Evolutionary conservation across 108 stramenopile genomes (phyloP), one percentile per base, ranked within the genome.

Genomic region (Discostella pseudostelligera): DNA sequence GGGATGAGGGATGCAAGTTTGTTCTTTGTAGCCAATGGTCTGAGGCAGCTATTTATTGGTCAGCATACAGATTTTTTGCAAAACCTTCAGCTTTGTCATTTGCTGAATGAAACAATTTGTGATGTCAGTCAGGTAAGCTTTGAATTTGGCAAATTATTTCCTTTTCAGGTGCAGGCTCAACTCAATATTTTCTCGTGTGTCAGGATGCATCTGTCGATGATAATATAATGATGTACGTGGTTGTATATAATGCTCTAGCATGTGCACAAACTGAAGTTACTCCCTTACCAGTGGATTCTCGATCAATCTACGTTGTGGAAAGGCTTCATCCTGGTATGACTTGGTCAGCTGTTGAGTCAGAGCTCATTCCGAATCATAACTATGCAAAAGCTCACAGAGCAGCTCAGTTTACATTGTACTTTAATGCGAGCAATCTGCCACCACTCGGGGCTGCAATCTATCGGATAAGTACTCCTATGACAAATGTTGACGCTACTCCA

Each of bases 221-320:
- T 8, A 47, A 59, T 8, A 46, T 44, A 45, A 65, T 63, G 22
- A 76, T 96, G 19, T 74, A 83, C 19, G 78, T 94, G 12, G 78
- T 91, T 22, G 84, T 91, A 5, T 96, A 94, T 82, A 98, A 96
- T 70, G 82, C 86, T 39, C 72, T 97, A 14, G 88, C 83, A 32
- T 69, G 73, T 22, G 9, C 49, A 21, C 64, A 76, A 17, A 59
- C 73, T 4, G 81, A 76, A 39, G 46, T 81, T 9, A 61, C 96
- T 20, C 67, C 81, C 1, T 55, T 98, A 1, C 96, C 97, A 5
- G 81, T 98, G 39, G 65, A 77, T 36, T 28, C 49, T 10, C 24
- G 24, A 54, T 50, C 39, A 35, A 11, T 32, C 21, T 85, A 77
- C 60, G 0, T 3, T 20, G 83, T 87, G 2, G 54, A 80, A 36